A percentile compares a stretch with the other conserved stretches of the same genome.
These are phyloP conservation scores for Spiraea crenata DNA, from an alignment of 331 rosid genomes.

Conservation along the genomic window DNA sequence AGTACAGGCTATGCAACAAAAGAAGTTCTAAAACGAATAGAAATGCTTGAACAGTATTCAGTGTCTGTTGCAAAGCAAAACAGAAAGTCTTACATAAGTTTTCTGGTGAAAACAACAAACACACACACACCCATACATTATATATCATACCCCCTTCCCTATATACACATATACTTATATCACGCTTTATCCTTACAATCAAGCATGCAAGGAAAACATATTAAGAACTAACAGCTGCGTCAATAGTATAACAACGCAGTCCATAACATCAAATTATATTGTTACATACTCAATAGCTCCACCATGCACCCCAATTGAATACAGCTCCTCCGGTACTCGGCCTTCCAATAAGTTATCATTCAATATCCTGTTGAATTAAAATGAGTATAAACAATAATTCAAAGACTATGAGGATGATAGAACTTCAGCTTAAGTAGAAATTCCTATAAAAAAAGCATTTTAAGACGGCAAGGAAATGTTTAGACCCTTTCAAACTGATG, in stretches of 20 bases:
- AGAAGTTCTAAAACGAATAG: background rate
- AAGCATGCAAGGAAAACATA: background rate
- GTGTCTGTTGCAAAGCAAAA: background rate
- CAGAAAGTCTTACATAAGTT: too few relatives aligned
- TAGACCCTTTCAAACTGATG: background rate
- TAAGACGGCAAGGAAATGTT: background rate
- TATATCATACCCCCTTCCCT: too few relatives aligned
- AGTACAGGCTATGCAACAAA: background rate
- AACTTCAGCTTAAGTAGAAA: background rate
- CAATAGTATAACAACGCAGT: background rate
- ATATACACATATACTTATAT: too few relatives aligned
- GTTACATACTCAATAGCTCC: constrained; percentile 84
- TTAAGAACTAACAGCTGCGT: background rate
- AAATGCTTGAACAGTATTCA: background rate
- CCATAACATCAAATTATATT: constrained; percentile 17
- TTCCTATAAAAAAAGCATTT: background rate
- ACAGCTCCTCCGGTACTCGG: constrained; percentile 75
- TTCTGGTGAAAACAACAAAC: background rate
- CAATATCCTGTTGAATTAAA: constrained; percentile 58
- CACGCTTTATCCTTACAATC: background rate
- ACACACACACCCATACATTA: too few relatives aligned
- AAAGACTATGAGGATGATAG: background rate
- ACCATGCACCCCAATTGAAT: constrained; percentile 91
- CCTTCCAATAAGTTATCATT: constrained; percentile 84
- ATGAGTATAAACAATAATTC: constrained; percentile 15